phyloP scores from a whole-genome alignment of 805 yeast species.

The Vanderwaltozyma yarrowii region DNA sequence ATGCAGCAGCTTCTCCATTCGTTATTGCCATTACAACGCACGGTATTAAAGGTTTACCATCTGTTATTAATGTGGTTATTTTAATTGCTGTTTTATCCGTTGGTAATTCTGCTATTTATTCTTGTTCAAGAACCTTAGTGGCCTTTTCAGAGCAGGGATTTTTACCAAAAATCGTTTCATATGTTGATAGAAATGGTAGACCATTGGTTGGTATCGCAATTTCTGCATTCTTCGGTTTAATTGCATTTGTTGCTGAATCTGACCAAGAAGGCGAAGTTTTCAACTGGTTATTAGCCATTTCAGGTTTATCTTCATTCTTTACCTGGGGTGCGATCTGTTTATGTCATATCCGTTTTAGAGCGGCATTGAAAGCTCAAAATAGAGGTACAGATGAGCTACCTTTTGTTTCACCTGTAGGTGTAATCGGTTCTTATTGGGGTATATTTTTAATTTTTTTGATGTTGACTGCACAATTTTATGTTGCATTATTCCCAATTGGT shows the following conservation, averaged over 20 bases:
- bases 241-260: slow-evolving; percentile 50
- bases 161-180: slow-evolving; percentile 48
- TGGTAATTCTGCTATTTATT: slow-evolving; percentile 64
- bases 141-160: slow-evolving; percentile 55
- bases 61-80: slow-evolving; percentile 59
- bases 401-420: slow-evolving; percentile 58
- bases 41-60: slow-evolving; percentile 54
- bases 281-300: slow-evolving; percentile 53
- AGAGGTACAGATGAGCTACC: slow-evolving; percentile 59
- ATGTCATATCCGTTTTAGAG: slow-evolving; percentile 53
- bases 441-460: slow-evolving; percentile 46
- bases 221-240: slow-evolving; percentile 44
- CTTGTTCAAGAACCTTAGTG: slow-evolving; percentile 55
- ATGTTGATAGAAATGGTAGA: slow-evolving; percentile 58
- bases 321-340: slow-evolving; percentile 55
- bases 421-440: slow-evolving; percentile 59
- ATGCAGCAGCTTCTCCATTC: slow-evolving; percentile 66
- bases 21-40: slow-evolving; percentile 60
- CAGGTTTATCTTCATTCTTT: slow-evolving; percentile 53
- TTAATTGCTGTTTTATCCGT: slow-evolving; percentile 59
- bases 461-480: slow-evolving; percentile 72
- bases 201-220: slow-evolving; percentile 49
- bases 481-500: slow-evolving; percentile 63
- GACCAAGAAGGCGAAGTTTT: slow-evolving; percentile 44
- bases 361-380: slow-evolving; percentile 55